These are phyloP conservation scores for Lactarius hengduanensis DNA, from an alignment of 768 basidiomycete species.

Conservation along the genomic window DNA sequence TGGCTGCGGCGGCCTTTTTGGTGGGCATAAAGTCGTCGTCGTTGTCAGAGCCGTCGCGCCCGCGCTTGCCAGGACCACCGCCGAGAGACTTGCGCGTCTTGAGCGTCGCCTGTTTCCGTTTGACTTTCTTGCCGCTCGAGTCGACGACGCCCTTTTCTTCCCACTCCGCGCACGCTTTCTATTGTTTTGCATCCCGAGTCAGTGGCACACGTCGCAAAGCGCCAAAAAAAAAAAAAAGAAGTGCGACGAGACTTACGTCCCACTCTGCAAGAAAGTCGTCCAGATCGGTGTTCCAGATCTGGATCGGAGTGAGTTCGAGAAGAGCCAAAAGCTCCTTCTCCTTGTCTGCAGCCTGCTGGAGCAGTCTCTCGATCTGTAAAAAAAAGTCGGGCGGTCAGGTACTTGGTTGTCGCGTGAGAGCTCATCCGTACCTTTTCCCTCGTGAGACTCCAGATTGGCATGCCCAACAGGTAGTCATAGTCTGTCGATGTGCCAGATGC, in stretches of 20 bases:
- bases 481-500: conserved; percentile 52
- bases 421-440: conserved; percentile 69
- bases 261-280: conserved; percentile 81
- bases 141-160: conserved; percentile 46
- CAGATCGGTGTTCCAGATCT: conserved; percentile 89
- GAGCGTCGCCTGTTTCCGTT: conserved; percentile 57
- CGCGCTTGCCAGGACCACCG: conserved; percentile 37
- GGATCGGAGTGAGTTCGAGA: conserved; percentile 72
- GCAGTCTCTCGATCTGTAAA: conserved; percentile 76
- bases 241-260: conserved; percentile 55
- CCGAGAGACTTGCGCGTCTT: conserved; percentile 51
- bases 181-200: conserved; percentile 14
- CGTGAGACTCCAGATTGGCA: conserved; percentile 95
- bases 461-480: conserved; percentile 91
- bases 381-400: neutral
- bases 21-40: conserved; percentile 58
- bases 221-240: neutral
- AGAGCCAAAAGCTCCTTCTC: conserved; percentile 76
- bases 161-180: conserved; percentile 46
- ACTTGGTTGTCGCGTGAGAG: neutral
- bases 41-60: conserved; percentile 38
- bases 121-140: conserved; percentile 51
- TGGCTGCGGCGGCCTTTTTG: conserved; percentile 42
- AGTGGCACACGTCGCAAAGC: neutral
- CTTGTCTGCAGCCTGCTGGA: conserved; percentile 76